Conservation (phyloP, 2,329 filamentous ascomycete genomes). For the Colletotrichum plurivorum region DNA sequence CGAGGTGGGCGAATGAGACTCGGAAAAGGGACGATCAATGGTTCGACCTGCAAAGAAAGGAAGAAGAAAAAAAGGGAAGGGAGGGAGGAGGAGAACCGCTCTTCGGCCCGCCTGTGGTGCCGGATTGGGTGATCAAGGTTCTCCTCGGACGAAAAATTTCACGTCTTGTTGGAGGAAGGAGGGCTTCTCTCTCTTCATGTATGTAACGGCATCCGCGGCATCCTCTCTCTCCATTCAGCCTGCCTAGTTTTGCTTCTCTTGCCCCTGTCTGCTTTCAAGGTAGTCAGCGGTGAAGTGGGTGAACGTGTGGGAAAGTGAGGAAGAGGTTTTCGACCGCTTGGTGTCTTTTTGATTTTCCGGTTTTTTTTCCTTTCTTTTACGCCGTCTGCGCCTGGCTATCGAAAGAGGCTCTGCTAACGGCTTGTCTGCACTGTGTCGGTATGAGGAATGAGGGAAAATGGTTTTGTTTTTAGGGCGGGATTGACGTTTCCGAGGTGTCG, state of each 20-base stretch:
- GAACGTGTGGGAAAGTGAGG: background rate
- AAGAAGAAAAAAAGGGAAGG: constrained; percentile 12
- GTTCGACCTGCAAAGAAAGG: constrained; percentile 9
- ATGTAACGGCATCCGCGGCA: constrained; percentile 19
- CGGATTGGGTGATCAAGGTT: background rate
- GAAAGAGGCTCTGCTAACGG: background rate
- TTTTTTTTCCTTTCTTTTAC: background rate
- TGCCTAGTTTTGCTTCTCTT: background rate
- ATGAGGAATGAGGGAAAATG: background rate
- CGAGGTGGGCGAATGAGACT: constrained; percentile 18
- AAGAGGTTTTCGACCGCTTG: too few species aligned
- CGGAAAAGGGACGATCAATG: constrained; percentile 27
- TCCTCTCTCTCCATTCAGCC: background rate
- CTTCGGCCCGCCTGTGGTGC: background rate
- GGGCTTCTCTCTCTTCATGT: constrained; percentile 22
- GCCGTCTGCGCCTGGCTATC: background rate
- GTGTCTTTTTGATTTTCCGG: too few species aligned
- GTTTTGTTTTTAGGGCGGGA: background rate
- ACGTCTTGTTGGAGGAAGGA: constrained; percentile 12
- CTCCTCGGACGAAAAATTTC: constrained; percentile 17
- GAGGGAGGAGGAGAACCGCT: background rate
- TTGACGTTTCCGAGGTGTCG: background rate
- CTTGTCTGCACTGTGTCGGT: constrained; percentile 1
- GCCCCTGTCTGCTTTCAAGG: background rate
- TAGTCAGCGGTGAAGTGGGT: background rate